Percentiles rank a stretch among this genome's conserved stretches.
phyloP scores from a whole-genome alignment of 768 basidiomycete genomes.

The Cyclocybe aegerita region DNA sequence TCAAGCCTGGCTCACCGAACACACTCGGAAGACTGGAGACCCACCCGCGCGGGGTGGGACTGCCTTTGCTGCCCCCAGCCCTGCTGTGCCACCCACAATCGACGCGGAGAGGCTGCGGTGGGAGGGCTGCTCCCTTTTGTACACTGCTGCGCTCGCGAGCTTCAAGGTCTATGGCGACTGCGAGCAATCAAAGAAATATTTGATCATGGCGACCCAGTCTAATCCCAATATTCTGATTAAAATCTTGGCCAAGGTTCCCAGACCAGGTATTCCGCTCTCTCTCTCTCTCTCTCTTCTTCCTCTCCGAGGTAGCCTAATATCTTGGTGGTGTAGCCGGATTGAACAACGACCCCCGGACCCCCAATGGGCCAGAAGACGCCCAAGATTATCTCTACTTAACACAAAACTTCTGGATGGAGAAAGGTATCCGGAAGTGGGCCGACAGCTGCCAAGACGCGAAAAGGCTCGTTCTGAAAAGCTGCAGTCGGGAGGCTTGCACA shows the following conservation, averaged over 20 bases:
- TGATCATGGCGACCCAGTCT: constrained; percentile 30
- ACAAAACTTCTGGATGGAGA: constrained; percentile 43
- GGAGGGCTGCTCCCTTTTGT: constrained; percentile 16
- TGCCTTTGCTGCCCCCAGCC: constrained; percentile 23
- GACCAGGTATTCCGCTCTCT: constrained; percentile 28
- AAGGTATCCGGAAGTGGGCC: no score
- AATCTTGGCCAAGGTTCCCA: constrained; percentile 35
- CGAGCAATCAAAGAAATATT: constrained; percentile 36
- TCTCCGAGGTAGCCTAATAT: constrained; percentile 22
- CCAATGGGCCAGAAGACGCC: constrained; percentile 43
- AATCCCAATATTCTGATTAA: constrained; percentile 38
- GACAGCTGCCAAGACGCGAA: no score
- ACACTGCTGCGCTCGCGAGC: constrained; percentile 43
- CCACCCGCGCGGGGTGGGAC: constrained; percentile 25
- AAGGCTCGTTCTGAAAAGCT: no score
- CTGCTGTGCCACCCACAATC: constrained; percentile 16
- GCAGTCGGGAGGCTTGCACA: no score
- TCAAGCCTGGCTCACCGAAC: constrained; percentile 26
- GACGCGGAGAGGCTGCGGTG: constrained; percentile 10
- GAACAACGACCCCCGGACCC: constrained; percentile 23
- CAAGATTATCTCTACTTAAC: constrained; percentile 46
- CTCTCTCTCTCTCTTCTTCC: background rate
- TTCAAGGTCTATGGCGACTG: constrained; percentile 43
- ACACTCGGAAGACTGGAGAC: constrained; percentile 5
- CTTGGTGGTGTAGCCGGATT: no score